These are phyloP conservation scores for Cryptococcus sp. DNA, from an alignment of 1,284 basidiomycete species.

Conservation along the genomic window DNA sequence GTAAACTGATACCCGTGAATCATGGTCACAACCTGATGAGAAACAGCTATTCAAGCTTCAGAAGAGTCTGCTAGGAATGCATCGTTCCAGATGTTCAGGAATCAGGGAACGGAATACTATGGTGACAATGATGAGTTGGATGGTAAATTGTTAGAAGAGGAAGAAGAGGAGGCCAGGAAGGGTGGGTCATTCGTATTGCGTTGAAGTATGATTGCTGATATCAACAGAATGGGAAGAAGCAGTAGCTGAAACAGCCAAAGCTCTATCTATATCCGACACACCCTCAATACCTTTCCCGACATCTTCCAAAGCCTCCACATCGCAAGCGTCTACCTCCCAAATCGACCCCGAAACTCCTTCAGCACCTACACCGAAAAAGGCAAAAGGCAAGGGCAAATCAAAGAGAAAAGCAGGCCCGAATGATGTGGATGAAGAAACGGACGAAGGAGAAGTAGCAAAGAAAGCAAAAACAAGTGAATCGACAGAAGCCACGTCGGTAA, in stretches of 20 bases:
- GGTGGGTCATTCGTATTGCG: constrained; percentile 53
- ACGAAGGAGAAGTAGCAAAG: constrained; percentile 51
- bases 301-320: neutral
- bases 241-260: constrained; percentile 16
- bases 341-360: neutral
- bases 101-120: constrained; percentile 83
- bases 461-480: constrained; percentile 54
- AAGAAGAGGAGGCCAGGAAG: constrained; percentile 66
- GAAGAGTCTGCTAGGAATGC: constrained; percentile 66
- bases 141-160: constrained; percentile 63
- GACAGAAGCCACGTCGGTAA: neutral
- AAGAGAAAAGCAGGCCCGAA: constrained; percentile 3
- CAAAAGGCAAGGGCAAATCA: neutral
- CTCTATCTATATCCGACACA: constrained; percentile 12
- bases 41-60: constrained; percentile 63
- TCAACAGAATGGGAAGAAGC: constrained; percentile 65
- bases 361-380: constrained; percentile 8
- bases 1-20: constrained; percentile 5
- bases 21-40: neutral
- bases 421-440: constrained; percentile 8
- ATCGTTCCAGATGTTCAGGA: constrained; percentile 82
- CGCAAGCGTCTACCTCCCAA: neutral
- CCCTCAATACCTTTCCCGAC: constrained; percentile 12
- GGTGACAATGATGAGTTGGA: constrained; percentile 87
- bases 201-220: neutral